phyloP scores from a whole-genome alignment of 1,139 yeast genomes.

The Geotrichum klebahnii region DNA sequence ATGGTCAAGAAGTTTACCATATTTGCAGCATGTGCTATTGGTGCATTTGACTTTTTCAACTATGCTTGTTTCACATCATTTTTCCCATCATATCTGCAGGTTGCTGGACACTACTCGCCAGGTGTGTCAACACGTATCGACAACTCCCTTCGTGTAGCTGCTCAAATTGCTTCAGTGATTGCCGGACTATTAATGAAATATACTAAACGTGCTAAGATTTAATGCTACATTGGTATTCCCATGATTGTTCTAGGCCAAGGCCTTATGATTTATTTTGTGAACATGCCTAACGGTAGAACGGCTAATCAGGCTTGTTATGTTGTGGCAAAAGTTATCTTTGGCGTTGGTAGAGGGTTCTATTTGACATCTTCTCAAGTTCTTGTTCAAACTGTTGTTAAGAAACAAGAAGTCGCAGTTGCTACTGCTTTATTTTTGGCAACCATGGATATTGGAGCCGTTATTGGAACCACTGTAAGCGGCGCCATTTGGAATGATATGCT shows the following conservation, averaged over 20 bases:
- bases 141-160: constrained; percentile 20
- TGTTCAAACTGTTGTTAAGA: constrained; percentile 27
- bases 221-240: constrained; percentile 18
- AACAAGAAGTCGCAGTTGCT: constrained; percentile 28
- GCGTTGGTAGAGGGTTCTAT: constrained; percentile 29
- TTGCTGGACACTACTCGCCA: constrained; percentile 18
- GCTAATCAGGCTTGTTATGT: constrained; percentile 22
- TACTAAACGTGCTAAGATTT: constrained; percentile 18
- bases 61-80: constrained; percentile 19
- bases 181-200: constrained; percentile 20
- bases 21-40: constrained; percentile 19
- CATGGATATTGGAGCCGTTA: constrained; percentile 34
- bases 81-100: constrained; percentile 22
- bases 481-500: constrained; percentile 35
- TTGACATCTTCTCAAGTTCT: constrained; percentile 28
- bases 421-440: constrained; percentile 29
- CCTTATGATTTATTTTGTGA: constrained; percentile 19
- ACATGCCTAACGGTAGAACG: constrained; percentile 1
- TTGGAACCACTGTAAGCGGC: constrained; percentile 35
- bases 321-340: constrained; percentile 26
- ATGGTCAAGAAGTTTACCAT: constrained; percentile 18
- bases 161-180: constrained; percentile 20
- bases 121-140: constrained; percentile 21
- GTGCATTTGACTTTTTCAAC: constrained; percentile 17
- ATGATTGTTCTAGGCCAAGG: constrained; percentile 22